Conservation (phyloP, 768 basidiomycete genomes). For the Brasilioporus rufonigricans region DNA sequence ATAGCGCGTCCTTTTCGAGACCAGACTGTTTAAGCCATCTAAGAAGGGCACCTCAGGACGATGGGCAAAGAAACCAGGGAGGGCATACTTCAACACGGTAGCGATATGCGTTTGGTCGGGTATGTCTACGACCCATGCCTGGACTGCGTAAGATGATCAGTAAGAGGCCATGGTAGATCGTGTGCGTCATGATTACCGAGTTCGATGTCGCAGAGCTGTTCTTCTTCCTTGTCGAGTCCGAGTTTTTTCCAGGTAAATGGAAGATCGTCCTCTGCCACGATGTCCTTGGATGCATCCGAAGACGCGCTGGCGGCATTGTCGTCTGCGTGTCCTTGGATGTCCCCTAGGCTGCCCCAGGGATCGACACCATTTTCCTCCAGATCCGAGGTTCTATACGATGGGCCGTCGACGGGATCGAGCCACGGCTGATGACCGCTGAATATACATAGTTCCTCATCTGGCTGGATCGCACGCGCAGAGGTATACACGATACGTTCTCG, state of each 20-base stretch:
- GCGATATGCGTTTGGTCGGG: constrained; percentile 58
- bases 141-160: constrained; percentile 39
- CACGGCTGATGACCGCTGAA: constrained; percentile 70
- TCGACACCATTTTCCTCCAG: not conserved
- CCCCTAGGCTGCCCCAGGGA: constrained; percentile 5
- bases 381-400: not conserved
- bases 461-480: constrained; percentile 49
- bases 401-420: constrained; percentile 47
- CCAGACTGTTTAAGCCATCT: constrained; percentile 71
- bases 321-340: constrained; percentile 1
- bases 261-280: constrained; percentile 55
- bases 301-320: not conserved
- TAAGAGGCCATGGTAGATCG: not conserved
- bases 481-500: constrained; percentile 63
- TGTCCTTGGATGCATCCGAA: constrained; percentile 37
- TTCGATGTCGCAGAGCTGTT: constrained; percentile 54
- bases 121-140: constrained; percentile 78
- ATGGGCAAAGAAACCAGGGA: not conserved
- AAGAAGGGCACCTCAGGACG: not conserved
- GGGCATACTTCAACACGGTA: constrained; percentile 57
- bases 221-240: constrained; percentile 56
- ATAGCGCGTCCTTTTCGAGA: constrained; percentile 58
- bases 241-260: constrained; percentile 66
- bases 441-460: constrained; percentile 76
- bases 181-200: constrained; percentile 18